A percentile compares a stretch with the other conserved stretches of the same genome.
phyloP scores from a whole-genome alignment of 2,329 filamentous ascomycete species.

The Curvularia hawaiiensis region DNA sequence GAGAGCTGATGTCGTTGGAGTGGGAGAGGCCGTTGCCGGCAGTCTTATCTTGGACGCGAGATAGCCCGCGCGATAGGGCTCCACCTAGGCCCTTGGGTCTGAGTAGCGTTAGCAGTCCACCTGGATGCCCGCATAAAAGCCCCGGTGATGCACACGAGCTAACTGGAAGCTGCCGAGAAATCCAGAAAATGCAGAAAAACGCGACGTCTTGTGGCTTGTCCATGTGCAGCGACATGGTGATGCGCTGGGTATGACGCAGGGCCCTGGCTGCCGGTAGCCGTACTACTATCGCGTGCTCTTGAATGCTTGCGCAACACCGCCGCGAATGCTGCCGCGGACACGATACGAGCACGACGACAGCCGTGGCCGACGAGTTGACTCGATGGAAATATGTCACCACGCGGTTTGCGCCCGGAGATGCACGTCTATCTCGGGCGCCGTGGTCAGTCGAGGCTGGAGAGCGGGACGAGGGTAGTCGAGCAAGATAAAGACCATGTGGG shows the following conservation, averaged over 20 bases:
- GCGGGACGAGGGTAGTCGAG: constrained; percentile 21
- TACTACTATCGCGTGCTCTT: constrained; percentile 22
- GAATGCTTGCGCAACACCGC: not conserved
- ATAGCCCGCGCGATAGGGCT: constrained; percentile 19
- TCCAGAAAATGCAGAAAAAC: not conserved
- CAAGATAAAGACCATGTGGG: constrained; percentile 36
- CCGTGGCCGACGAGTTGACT: constrained; percentile 27
- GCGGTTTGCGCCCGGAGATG: constrained; percentile 13
- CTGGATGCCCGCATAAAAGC: constrained; percentile 6
- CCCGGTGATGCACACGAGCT: constrained; percentile 9
- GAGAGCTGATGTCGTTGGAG: constrained; percentile 10
- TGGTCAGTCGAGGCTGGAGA: constrained; percentile 11
- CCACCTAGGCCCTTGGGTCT: constrained; percentile 8
- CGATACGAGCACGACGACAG: constrained; percentile 18
- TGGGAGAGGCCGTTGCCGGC: constrained; percentile 23
- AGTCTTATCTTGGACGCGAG: constrained; percentile 30
- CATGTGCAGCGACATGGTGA: constrained; percentile 10
- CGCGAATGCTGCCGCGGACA: constrained; percentile 15
- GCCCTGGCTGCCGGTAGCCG: constrained; percentile 10
- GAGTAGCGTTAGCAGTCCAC: constrained; percentile 7
- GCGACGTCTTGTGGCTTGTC: constrained; percentile 9
- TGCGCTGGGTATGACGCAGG: constrained; percentile 22
- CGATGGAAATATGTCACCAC: constrained; percentile 39
- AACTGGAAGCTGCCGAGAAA: not conserved
- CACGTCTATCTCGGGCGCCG: constrained; percentile 29